Conservation (phyloP, 2,329 filamentous ascomycete genomes). For the Penicillium sp. region DNA sequence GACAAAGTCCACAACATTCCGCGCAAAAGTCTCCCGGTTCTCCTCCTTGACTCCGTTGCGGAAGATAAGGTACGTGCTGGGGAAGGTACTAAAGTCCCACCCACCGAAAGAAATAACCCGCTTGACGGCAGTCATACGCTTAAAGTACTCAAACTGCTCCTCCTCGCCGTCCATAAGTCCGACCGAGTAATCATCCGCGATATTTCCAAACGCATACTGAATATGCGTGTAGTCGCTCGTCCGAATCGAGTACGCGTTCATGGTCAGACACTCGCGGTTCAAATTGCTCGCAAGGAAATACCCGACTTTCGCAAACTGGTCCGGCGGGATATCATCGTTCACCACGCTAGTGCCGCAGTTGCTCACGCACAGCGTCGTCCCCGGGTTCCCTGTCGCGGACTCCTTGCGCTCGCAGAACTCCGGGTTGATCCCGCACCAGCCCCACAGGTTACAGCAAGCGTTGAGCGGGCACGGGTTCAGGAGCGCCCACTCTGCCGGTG, state of each 20-base stretch:
- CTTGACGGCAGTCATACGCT: conserved; percentile 28
- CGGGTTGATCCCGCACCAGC: conserved; percentile 50
- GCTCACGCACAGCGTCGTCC: conserved; percentile 45
- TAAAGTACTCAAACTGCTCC: conserved; percentile 28
- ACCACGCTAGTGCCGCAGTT: conserved; percentile 49
- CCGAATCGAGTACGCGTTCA: conserved; percentile 6
- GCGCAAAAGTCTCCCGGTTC: conserved; percentile 43
- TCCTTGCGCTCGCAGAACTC: conserved; percentile 47
- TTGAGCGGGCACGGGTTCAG: conserved; percentile 55
- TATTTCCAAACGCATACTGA: conserved; percentile 44
- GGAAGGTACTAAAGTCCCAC: conserved; percentile 50
- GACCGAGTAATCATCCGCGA: conserved; percentile 26
- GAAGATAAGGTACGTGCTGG: conserved; percentile 45
- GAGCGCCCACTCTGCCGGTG: conserved; percentile 33
- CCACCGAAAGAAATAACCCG: conserved; percentile 44
- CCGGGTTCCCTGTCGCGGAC: conserved; percentile 37
- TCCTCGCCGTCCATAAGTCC: background rate
- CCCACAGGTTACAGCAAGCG: conserved; percentile 51
- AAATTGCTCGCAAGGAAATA: conserved; percentile 40
- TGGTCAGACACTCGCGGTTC: conserved; percentile 35
- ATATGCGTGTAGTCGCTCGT: conserved; percentile 36
- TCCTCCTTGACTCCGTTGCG: conserved; percentile 38
- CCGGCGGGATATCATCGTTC: conserved; percentile 26
- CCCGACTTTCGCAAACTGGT: conserved; percentile 26
- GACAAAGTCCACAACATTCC: conserved; percentile 38